These are phyloP conservation scores for Rubia peregrina DNA, from an alignment of 305 asterid species.

Conservation along the genomic window DNA sequence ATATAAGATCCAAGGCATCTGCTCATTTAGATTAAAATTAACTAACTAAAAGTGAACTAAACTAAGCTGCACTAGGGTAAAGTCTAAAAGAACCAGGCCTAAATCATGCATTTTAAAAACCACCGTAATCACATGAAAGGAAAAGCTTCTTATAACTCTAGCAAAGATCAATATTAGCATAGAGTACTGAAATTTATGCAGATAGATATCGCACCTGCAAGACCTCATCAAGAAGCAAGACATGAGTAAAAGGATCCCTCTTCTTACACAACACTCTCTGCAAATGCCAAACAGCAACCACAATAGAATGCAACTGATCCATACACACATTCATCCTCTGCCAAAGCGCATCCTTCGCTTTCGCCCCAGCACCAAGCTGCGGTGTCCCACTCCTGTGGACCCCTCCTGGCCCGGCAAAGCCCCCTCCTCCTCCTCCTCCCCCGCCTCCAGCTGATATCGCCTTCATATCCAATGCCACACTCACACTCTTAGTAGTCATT, in stretches of 20 bases:
- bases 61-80: neutral
- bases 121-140: neutral
- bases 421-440: constrained; percentile 33
- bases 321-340: constrained; percentile 78
- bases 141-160: neutral
- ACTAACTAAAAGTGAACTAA: neutral
- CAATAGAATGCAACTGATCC: constrained; percentile 76
- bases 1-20: neutral
- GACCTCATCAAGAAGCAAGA: constrained; percentile 79
- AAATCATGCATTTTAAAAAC: neutral
- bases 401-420: constrained; percentile 74
- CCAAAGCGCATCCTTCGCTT: constrained; percentile 91
- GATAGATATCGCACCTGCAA: constrained; percentile 46
- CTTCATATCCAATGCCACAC: constrained; percentile 81
- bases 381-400: constrained; percentile 89
- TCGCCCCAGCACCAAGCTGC: constrained; percentile 69
- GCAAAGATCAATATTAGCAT: neutral
- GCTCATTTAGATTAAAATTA: neutral
- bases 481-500: constrained; percentile 65
- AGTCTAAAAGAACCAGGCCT: neutral
- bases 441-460: constrained; percentile 29
- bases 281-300: constrained; percentile 90
- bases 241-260: constrained; percentile 90
- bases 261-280: constrained; percentile 94
- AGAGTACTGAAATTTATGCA: neutral